These are phyloP conservation scores for Saccharomycopsis sp. DNA, from an alignment of 805 yeast species.

Conservation along the genomic window DNA sequence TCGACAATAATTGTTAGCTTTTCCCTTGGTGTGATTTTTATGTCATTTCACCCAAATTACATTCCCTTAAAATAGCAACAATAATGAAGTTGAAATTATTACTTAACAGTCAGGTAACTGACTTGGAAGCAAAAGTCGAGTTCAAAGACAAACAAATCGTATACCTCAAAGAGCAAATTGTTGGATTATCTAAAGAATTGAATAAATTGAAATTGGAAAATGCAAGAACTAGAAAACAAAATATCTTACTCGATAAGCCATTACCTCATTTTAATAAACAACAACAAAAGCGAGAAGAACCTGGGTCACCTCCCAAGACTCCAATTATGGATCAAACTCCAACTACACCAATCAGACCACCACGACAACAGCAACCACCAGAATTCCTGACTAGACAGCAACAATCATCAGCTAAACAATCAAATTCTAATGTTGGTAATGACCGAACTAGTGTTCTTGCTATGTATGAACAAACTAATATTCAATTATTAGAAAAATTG, in stretches of 20 bases:
- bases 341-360: too few species aligned
- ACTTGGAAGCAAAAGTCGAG: neutral
- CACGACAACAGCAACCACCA: too few species aligned
- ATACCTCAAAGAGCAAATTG: neutral
- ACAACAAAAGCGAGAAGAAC: neutral
- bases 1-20: too few species aligned
- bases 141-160: conserved; percentile 1
- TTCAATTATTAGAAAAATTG: conserved; percentile 20
- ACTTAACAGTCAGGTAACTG: neutral
- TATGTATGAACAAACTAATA: conserved; percentile 17
- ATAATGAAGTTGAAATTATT: neutral
- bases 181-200: neutral
- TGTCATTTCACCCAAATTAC: too few species aligned
- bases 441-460: conserved; percentile 2
- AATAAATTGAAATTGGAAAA: too few species aligned
- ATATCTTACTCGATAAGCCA: too few species aligned
- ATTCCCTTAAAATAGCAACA: too few species aligned
- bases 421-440: too few species aligned
- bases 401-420: too few species aligned
- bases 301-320: neutral
- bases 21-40: too few species aligned
- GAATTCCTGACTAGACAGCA: too few species aligned
- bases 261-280: too few species aligned
- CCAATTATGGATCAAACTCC: neutral
- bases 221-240: neutral